Conservation (phyloP, 805 yeast species). For the Suhomyces sp. region DNA sequence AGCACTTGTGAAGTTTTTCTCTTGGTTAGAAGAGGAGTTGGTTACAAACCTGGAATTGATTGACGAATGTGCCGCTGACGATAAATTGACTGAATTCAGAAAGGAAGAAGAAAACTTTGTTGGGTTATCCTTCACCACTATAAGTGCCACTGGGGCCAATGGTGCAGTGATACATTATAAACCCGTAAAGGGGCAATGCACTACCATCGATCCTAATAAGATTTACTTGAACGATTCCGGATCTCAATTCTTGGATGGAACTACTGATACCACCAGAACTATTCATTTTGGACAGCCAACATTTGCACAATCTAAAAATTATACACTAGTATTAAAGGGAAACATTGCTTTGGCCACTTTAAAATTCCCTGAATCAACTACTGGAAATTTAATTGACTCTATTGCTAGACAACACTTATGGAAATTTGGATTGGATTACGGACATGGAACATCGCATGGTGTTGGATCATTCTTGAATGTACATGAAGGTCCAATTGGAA, state of each 20-base stretch:
- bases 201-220: constrained; percentile 51
- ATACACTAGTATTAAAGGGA: constrained; percentile 60
- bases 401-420: constrained; percentile 60
- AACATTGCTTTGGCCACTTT: constrained; percentile 49
- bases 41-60: constrained; percentile 38
- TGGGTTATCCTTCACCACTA: constrained; percentile 73
- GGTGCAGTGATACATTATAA: constrained; percentile 77
- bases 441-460: constrained; percentile 68
- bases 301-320: constrained; percentile 45
- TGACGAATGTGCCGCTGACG: constrained; percentile 62
- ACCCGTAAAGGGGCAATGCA: constrained; percentile 46
- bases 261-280: constrained; percentile 65
- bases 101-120: constrained; percentile 46
- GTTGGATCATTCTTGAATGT: constrained; percentile 61
- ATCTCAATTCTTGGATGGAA: constrained; percentile 60
- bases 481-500: constrained; percentile 65
- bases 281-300: constrained; percentile 52
- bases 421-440: constrained; percentile 56
- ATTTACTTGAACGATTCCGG: constrained; percentile 61
- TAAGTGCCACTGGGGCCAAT: constrained; percentile 72
- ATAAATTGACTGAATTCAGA: constrained; percentile 40
- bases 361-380: constrained; percentile 54
- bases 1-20: constrained; percentile 51
- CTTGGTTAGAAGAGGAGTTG: constrained; percentile 61
- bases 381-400: constrained; percentile 54